A percentile compares a stretch with the other conserved stretches of the same genome.
Conservation (phyloP, 1,139 yeast genomes). For the Entelexis sorbosivorans region DNA sequence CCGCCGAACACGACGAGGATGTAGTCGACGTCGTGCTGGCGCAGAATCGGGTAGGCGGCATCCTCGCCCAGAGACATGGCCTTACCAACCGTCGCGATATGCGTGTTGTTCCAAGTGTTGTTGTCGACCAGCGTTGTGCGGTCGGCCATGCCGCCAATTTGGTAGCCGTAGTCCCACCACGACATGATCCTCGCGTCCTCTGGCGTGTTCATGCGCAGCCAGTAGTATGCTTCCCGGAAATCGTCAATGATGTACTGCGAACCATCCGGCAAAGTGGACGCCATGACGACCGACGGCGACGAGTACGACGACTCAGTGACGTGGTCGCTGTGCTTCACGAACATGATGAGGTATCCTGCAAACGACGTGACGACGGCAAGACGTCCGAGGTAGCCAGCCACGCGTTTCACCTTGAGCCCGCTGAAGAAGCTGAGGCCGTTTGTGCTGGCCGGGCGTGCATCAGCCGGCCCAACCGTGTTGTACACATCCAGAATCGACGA, state of each 20-base stretch:
- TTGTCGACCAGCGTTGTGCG: constrained; percentile 96
- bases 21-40: constrained; percentile 90
- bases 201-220: constrained; percentile 96
- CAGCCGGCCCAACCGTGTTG: constrained; percentile 43
- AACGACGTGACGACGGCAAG: constrained; percentile 59
- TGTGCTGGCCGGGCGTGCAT: constrained; percentile 15
- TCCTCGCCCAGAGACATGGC: constrained; percentile 92
- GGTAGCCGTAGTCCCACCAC: constrained; percentile 99
- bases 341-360: constrained; percentile 60
- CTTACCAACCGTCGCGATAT: constrained; percentile 98
- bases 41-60: constrained; percentile 74
- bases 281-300: constrained; percentile 93
- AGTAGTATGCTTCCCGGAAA: constrained; percentile 96
- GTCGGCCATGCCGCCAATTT: constrained; percentile 99
- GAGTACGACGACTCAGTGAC: constrained; percentile 93
- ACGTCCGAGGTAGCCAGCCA: constrained; percentile 42
- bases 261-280: constrained; percentile 79
- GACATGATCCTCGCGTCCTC: constrained; percentile 95
- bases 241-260: constrained; percentile 80
- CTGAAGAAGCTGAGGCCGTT: constrained; percentile 16
- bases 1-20: constrained; percentile 93
- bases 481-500: constrained; percentile 78
- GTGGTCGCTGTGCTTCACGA: constrained; percentile 95
- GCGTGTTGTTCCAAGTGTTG: constrained; percentile 99
- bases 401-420: constrained; percentile 14